Conservation (phyloP, 2,329 filamentous ascomycete genomes). For the Exophiala dermatitidis region DNA sequence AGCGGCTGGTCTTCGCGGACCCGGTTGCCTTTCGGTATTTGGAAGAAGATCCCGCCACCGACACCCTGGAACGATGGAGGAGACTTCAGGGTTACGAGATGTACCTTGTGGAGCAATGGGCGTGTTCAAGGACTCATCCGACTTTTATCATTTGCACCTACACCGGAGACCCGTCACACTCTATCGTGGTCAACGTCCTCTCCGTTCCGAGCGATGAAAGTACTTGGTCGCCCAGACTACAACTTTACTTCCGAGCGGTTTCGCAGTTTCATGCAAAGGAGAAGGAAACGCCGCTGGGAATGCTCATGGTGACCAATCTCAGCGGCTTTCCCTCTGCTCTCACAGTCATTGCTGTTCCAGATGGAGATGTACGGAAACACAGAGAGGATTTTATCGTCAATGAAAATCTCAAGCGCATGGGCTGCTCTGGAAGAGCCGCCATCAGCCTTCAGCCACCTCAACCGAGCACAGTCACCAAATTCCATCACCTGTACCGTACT, state of each 20-base stretch:
- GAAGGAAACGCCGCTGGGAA: constrained; percentile 73
- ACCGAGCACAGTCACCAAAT: constrained; percentile 79
- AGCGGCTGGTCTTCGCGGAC: constrained; percentile 58
- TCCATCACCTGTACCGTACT: constrained; percentile 80
- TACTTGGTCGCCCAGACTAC: constrained; percentile 70
- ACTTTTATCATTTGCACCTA: constrained; percentile 90
- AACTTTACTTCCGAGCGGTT: constrained; percentile 78
- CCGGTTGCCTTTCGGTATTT: constrained; percentile 66
- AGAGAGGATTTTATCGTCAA: constrained; percentile 85
- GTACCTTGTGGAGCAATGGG: constrained; percentile 96
- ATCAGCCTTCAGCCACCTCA: constrained; percentile 72
- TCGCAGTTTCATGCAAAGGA: constrained; percentile 77
- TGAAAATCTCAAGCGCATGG: constrained; percentile 83
- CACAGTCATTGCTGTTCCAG: constrained; percentile 83
- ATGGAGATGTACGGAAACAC: constrained; percentile 74
- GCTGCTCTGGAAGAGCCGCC: constrained; percentile 83
- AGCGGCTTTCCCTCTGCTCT: constrained; percentile 85
- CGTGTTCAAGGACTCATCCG: constrained; percentile 80
- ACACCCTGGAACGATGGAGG: constrained; percentile 63
- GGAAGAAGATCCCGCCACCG: constrained; percentile 72
- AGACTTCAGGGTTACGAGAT: constrained; percentile 77
- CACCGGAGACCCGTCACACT: constrained; percentile 75
- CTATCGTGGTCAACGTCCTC: constrained; percentile 70
- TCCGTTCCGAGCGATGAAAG: constrained; percentile 73
- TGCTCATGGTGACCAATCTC: constrained; percentile 88